phyloP scores from a whole-genome alignment of 768 basidiomycete genomes.

The Gloeopeniophorella convolvens region DNA sequence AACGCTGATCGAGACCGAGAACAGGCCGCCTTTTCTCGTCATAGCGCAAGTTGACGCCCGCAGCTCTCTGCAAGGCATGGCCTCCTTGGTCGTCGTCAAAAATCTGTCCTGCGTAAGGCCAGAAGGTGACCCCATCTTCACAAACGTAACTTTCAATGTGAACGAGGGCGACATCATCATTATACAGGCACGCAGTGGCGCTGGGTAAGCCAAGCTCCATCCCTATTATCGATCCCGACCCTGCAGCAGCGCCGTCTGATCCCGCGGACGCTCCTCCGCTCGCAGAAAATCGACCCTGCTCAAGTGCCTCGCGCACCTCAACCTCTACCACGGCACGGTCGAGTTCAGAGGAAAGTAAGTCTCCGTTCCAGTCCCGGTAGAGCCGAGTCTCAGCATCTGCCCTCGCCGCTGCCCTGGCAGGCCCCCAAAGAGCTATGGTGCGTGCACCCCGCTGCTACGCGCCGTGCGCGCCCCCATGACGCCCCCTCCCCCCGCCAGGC shows the following conservation, averaged over 20 bases:
- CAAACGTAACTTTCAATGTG: slow-evolving; percentile 53
- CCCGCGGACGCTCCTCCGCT: not conserved
- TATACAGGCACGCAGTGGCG: slow-evolving; percentile 74
- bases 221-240: too few relatives aligned
- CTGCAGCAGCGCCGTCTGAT: too few relatives aligned
- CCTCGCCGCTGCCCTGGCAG: slow-evolving; percentile 32
- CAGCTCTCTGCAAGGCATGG: slow-evolving; percentile 1
- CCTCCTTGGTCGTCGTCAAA: slow-evolving; percentile 44
- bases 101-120: slow-evolving; percentile 44
- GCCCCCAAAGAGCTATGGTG: slow-evolving; percentile 45
- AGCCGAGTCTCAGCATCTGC: not conserved
- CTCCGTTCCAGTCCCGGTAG: not conserved
- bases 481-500: slow-evolving; percentile 38
- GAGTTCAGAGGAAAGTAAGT: slow-evolving; percentile 62
- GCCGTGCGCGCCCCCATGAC: not conserved
- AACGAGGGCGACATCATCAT: slow-evolving; percentile 71
- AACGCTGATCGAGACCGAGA: not conserved
- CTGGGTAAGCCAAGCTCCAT: slow-evolving; percentile 41
- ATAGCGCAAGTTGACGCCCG: too few relatives aligned
- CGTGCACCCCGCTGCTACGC: slow-evolving; percentile 12
- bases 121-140: slow-evolving; percentile 46
- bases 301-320: slow-evolving; percentile 79
- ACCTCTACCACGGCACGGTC: slow-evolving; percentile 60
- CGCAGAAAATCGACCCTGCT: slow-evolving; percentile 64
- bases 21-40: not conserved